These are phyloP conservation scores for Plantago major DNA, from an alignment of 257 asterid species.

Conservation along the genomic window DNA sequence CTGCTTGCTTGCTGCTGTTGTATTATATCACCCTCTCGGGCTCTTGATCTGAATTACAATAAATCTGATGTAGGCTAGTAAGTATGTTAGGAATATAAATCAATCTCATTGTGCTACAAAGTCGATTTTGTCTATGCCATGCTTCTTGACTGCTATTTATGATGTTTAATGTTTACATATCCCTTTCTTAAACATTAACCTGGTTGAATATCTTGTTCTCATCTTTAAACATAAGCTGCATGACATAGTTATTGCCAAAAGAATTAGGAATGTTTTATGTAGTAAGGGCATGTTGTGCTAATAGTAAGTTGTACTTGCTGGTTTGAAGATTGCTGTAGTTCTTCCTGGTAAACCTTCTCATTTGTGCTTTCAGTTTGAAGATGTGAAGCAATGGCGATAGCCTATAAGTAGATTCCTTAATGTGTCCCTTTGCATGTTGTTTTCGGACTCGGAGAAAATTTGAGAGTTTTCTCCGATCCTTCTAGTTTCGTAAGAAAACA, in stretches of 20 bases:
- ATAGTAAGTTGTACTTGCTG: too few relatives aligned
- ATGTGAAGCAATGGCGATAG: too few relatives aligned
- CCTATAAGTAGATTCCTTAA: too few relatives aligned
- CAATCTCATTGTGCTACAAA: constrained; percentile 4
- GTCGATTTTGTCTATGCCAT: constrained; percentile 1
- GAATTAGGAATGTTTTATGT: too few relatives aligned
- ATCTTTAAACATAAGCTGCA: neutral
- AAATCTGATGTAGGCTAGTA: constrained; percentile 21
- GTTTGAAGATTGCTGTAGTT: too few relatives aligned
- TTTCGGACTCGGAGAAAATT: too few relatives aligned
- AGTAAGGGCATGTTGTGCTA: too few relatives aligned
- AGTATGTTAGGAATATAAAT: constrained; percentile 11
- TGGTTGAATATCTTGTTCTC: neutral
- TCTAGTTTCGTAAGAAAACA: too few relatives aligned
- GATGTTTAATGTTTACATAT: neutral
- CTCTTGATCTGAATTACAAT: constrained; percentile 23
- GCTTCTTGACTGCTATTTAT: neutral
- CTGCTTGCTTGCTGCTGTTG: constrained; percentile 29
- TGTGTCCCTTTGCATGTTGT: too few relatives aligned
- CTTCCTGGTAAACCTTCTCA: too few relatives aligned
- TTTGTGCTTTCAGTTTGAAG: neutral
- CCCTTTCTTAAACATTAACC: neutral
- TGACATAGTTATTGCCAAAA: neutral
- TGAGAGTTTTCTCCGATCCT: too few relatives aligned
- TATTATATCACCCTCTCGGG: constrained; percentile 22